Conservation (phyloP, 345 rosid genomes). For the Boechera stricta region DNA sequence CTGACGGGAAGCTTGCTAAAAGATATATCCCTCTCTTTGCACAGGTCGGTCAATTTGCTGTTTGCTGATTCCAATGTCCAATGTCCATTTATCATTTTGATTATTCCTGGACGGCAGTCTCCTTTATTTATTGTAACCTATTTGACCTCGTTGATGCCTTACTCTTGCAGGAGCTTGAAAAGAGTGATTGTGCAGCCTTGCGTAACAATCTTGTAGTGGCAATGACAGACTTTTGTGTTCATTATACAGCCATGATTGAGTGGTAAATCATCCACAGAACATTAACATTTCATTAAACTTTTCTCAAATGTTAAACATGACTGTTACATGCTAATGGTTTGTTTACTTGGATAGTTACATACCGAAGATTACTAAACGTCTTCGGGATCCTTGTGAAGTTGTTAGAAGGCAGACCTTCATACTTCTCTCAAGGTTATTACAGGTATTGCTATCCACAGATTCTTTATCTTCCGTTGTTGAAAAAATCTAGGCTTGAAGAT, state of each 20-base stretch:
- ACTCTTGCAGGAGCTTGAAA: conserved; percentile 81
- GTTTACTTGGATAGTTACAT: conserved; percentile 66
- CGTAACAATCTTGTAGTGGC: conserved; percentile 90
- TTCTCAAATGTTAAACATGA: neutral
- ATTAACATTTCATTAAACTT: conserved; percentile 8
- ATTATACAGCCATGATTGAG: conserved; percentile 88
- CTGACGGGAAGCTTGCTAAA: conserved; percentile 88
- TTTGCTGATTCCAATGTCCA: conserved; percentile 14
- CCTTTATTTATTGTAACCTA: conserved; percentile 24
- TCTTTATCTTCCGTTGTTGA: neutral
- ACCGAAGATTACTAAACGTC: conserved; percentile 81
- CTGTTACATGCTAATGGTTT: conserved; percentile 29
- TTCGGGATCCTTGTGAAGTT: conserved; percentile 86
- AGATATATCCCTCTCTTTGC: conserved; percentile 86
- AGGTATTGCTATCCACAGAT: conserved; percentile 56
- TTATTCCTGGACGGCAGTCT: neutral
- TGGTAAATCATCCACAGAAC: conserved; percentile 63
- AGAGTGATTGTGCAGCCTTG: conserved; percentile 83
- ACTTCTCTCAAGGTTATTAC: conserved; percentile 88
- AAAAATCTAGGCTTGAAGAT: neutral
- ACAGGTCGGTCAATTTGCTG: conserved; percentile 56
- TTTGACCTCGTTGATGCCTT: conserved; percentile 22
- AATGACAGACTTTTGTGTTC: conserved; percentile 93
- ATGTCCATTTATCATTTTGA: neutral
- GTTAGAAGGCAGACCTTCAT: conserved; percentile 93